phyloP scores from a whole-genome alignment of 2,329 filamentous ascomycete genomes.

The Pyrenochaeta sp. region DNA sequence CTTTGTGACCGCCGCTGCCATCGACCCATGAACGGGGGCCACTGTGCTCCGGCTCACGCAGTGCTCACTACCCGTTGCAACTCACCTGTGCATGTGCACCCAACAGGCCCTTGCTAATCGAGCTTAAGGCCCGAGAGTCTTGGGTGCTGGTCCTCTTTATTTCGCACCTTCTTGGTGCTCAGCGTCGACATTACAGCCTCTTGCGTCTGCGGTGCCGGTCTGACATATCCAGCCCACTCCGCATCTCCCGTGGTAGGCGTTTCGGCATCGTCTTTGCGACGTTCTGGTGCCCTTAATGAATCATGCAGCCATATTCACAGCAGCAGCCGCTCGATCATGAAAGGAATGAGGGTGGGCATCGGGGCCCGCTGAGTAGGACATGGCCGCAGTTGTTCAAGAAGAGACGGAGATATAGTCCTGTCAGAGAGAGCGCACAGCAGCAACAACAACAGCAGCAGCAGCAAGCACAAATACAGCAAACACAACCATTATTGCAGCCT shows the following conservation, averaged over 20 bases:
- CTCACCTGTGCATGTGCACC: conserved; percentile 9
- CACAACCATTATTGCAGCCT: conserved; percentile 5
- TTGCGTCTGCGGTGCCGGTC: conserved; percentile 2
- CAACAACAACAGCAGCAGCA: conserved; percentile 24
- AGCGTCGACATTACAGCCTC: conserved; percentile 1
- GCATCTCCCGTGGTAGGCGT: conserved; percentile 1
- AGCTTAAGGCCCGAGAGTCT: conserved; percentile 9
- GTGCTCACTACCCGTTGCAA: conserved; percentile 18
- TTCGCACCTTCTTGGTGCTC: not conserved
- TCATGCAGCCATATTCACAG: conserved; percentile 32
- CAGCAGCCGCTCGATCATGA: conserved; percentile 26
- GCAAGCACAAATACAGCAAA: conserved; percentile 9
- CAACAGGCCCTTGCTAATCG: conserved; percentile 15
- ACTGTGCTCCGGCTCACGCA: conserved; percentile 14
- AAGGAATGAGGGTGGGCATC: conserved; percentile 26
- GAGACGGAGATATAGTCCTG: conserved; percentile 41
- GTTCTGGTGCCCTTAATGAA: conserved; percentile 11
- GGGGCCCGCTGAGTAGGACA: conserved; percentile 38
- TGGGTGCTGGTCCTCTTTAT: conserved; percentile 1
- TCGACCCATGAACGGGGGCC: conserved; percentile 24
- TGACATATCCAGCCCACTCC: conserved; percentile 8
- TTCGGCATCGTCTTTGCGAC: not conserved
- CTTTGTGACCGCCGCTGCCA: conserved; percentile 13
- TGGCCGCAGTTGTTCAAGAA: conserved; percentile 44
- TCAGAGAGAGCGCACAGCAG: conserved; percentile 34